Percentiles rank a stretch among this genome's conserved stretches.
Evolutionary conservation across 2,329 filamentous ascomycete genomes (phyloP).

Genomic region (Phialocephala subalpina): DNA sequence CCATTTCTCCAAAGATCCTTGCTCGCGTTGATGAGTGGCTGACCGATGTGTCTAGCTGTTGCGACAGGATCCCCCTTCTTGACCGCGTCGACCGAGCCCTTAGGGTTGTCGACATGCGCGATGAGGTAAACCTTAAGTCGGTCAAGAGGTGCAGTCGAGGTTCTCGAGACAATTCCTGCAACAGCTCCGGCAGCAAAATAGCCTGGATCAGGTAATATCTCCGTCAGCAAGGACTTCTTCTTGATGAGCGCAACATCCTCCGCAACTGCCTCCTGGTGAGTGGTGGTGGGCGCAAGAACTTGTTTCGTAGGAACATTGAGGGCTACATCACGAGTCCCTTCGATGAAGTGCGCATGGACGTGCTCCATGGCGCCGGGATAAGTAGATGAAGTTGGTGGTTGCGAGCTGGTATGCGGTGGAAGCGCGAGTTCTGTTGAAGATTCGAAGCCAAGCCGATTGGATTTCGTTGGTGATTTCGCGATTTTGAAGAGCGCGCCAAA

Average conservation of each 20-base stretch:
- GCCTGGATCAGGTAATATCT: conserved; percentile 77
- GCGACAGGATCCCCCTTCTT: conserved; percentile 73
- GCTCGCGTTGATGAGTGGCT: conserved; percentile 76
- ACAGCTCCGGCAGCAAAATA: conserved; percentile 97
- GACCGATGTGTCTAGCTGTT: conserved; percentile 70
- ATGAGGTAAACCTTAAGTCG: conserved; percentile 97
- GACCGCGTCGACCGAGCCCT: conserved; percentile 67
- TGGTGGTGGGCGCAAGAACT: conserved; percentile 10
- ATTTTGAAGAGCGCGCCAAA: conserved; percentile 80
- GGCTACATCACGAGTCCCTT: conserved; percentile 19
- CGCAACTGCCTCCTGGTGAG: conserved; percentile 20
- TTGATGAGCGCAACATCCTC: conserved; percentile 27
- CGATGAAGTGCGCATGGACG: conserved; percentile 27
- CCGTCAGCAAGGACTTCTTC: conserved; percentile 43
- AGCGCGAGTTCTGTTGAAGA: neutral
- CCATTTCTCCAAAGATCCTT: conserved; percentile 85
- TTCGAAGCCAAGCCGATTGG: conserved; percentile 2
- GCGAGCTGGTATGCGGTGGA: neutral
- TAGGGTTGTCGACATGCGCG: conserved; percentile 77
- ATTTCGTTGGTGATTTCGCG: conserved; percentile 51
- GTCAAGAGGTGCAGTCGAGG: conserved; percentile 94
- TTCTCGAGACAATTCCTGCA: conserved; percentile 93
- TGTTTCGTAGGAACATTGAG: neutral
- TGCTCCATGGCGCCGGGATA: conserved; percentile 21
- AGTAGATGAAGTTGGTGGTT: conserved; percentile 16